Evolutionary conservation across 2,329 filamentous ascomycete genomes (phyloP).

Genomic region (Epichloe typhina): DNA sequence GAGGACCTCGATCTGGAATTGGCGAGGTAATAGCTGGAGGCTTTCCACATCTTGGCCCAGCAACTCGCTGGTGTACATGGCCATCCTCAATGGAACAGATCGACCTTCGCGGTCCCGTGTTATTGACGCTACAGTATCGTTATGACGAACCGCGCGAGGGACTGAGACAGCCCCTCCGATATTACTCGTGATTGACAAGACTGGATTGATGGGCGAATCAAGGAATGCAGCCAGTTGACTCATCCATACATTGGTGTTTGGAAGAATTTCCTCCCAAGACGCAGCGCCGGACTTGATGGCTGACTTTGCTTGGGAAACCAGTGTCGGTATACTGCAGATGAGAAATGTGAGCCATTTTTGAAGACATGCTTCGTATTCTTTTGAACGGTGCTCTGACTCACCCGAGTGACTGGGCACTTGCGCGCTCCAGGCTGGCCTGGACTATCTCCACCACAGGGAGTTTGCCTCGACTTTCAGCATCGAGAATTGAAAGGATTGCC

Average conservation of each 20-base stretch:
- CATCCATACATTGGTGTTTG: constrained; percentile 52
- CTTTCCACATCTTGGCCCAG: constrained; percentile 30
- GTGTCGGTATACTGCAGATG: constrained; percentile 32
- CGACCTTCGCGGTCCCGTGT: constrained; percentile 54
- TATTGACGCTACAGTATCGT: constrained; percentile 10
- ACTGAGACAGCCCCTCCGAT: constrained; percentile 60
- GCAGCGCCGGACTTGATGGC: constrained; percentile 16
- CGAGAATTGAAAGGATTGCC: constrained; percentile 31
- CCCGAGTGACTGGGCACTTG: constrained; percentile 35
- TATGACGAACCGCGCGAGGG: constrained; percentile 7
- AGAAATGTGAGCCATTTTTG: not conserved
- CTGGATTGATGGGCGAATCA: constrained; percentile 37
- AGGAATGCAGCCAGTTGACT: constrained; percentile 44
- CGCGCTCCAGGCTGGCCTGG: constrained; percentile 39
- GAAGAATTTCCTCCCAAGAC: constrained; percentile 40
- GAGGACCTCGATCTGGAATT: constrained; percentile 35
- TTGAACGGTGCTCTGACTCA: constrained; percentile 21
- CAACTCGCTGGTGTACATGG: constrained; percentile 53
- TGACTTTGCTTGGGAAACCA: constrained; percentile 32
- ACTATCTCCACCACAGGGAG: constrained; percentile 38
- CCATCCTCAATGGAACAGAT: constrained; percentile 63
- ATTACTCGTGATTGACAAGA: constrained; percentile 60
- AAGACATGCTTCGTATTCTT: not conserved
- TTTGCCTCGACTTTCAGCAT: constrained; percentile 27
- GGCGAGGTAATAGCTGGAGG: constrained; percentile 21